Conservation (phyloP, 345 rosid species). For the Arabidopsis suecica region DNA sequence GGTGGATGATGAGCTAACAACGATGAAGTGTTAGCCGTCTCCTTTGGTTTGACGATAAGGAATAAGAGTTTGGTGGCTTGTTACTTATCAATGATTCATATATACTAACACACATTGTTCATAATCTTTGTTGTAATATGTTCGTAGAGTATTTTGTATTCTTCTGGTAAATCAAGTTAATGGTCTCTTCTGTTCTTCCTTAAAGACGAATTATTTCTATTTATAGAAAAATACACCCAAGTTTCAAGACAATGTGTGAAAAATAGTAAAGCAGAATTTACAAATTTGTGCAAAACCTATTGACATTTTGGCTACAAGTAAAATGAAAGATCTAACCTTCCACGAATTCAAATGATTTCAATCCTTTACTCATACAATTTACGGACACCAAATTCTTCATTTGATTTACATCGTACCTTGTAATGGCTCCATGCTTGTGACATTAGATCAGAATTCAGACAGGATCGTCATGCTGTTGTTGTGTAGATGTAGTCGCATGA, state of each 20-base stretch:
- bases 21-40: no score
- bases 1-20: no score
- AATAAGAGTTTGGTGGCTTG: no score
- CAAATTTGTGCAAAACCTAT: slow-evolving; percentile 24
- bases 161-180: background rate
- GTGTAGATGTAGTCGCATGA: slow-evolving; percentile 32
- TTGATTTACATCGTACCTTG: slow-evolving; percentile 3
- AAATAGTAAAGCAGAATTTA: slow-evolving; percentile 7
- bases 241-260: slow-evolving; percentile 2
- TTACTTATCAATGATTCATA: no score
- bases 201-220: background rate
- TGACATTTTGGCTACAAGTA: slow-evolving; percentile 24
- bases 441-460: slow-evolving; percentile 24
- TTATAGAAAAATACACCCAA: background rate
- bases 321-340: slow-evolving; percentile 12
- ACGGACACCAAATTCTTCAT: slow-evolving; percentile 26
- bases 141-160: background rate
- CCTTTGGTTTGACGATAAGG: no score
- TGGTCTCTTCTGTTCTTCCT: background rate
- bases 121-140: background rate
- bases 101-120: slow-evolving; percentile 1
- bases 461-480: slow-evolving; percentile 28
- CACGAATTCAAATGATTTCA: slow-evolving; percentile 9
- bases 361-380: slow-evolving; percentile 38
- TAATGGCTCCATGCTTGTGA: slow-evolving; percentile 4